Conservation (phyloP, 768 basidiomycete genomes). For the Kwoniella shandongensis region DNA sequence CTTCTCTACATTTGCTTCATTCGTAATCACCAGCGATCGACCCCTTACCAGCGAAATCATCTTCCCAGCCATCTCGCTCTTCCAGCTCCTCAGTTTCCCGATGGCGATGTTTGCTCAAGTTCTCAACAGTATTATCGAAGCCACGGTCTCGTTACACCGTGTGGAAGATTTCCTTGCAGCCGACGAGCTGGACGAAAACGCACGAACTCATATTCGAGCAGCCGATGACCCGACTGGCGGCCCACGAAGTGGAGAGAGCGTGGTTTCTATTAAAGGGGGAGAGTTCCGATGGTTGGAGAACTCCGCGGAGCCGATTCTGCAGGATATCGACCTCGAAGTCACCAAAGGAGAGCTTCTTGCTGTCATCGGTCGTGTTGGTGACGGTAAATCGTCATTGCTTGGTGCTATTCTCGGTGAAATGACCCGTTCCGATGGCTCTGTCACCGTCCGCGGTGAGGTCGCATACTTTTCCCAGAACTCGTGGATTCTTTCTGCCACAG, state of each 20-base stretch:
- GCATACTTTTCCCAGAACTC: conserved; percentile 86
- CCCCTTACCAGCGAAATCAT: conserved; percentile 87
- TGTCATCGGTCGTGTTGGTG: conserved; percentile 83
- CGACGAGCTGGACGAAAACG: conserved; percentile 77
- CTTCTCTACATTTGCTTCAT: conserved; percentile 54
- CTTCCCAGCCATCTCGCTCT: conserved; percentile 86
- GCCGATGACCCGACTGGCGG: conserved; percentile 35
- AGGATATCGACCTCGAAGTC: conserved; percentile 71
- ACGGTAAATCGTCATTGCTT: conserved; percentile 65
- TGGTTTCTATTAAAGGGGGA: conserved; percentile 69
- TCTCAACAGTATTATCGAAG: conserved; percentile 71
- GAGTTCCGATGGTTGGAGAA: conserved; percentile 72
- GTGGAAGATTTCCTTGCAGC: conserved; percentile 72
- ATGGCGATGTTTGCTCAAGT: conserved; percentile 53
- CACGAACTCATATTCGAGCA: conserved; percentile 60
- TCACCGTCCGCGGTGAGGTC: conserved; percentile 67
- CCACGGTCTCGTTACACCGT: conserved; percentile 76
- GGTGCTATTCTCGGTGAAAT: conserved; percentile 84
- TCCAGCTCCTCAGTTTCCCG: conserved; percentile 48
- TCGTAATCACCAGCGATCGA: conserved; percentile 52
- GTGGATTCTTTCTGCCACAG: conserved; percentile 82
- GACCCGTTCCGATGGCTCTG: conserved; percentile 70
- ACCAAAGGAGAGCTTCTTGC: conserved; percentile 82
- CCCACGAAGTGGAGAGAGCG: conserved; percentile 56
- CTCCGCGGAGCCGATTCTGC: conserved; percentile 63